Base-by-base conservation (phyloP, 129 eudicot species). In the Tanacetum coccineum region DNA sequence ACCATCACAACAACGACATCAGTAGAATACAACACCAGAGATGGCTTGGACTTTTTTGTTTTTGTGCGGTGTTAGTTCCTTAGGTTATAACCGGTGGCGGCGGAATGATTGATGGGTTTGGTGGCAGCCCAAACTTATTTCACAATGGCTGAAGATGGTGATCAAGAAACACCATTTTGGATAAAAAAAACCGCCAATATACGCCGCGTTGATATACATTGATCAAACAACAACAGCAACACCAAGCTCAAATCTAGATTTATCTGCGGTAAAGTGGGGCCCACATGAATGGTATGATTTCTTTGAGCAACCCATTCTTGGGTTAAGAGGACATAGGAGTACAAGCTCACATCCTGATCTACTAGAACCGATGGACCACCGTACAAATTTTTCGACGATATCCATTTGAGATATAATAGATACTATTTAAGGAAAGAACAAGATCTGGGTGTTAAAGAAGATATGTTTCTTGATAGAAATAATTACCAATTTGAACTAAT, bases 291-390 rank as follows among this genome's bases (percentile, higher is more conserved):
- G 85, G 87, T 81, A 83, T 71, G 91, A 78, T 13, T 71, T 80
- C 47, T 73, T 83, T 3, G 83, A 82, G 39, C 82, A 78, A 42
- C 70, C 74, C 60, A 65, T 44, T 26, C 70, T 70, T 60, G 78
- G 80, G 49, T 68, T 85, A 78, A 81, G 82, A 73, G 86, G 73
- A 17, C 73, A 66, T 59, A 55, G 98, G 82, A 86, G 71, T 26
- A 74, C 79, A 9, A 83, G 83, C 59, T 92, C 98, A 2, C 88
- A 92, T 53, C 98, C 98, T 47, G 98, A 92, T 84, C 89, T 92
- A n/a, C 84, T 84, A 68, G 88, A 80, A 36, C 68, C 76, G 9
- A 46, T 73, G 81, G 70, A 59, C 17, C 40, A 3, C 77, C 66
- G 2, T 75, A 84, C 87, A 63, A 89, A 36, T 88, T 58, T 61